Evolutionary conservation across 1,139 yeast genomes (phyloP).

Genomic region (Yamadazyma jaroonii): DNA sequence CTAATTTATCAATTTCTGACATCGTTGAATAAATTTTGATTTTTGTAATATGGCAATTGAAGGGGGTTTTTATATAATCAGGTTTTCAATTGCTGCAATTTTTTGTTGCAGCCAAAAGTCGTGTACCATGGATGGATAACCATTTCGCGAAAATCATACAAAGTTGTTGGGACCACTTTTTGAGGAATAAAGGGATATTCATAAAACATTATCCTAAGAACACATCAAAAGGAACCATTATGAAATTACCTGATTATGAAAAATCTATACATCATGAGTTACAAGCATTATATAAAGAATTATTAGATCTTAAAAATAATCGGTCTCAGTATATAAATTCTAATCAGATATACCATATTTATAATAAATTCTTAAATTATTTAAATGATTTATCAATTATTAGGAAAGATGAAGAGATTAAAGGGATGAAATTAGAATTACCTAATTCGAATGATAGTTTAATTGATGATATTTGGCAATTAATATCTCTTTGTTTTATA

Average conservation of each 20-base stretch:
- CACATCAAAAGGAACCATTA: too few species aligned
- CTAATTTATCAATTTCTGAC: slow-evolving; percentile 58
- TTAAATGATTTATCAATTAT: slow-evolving; percentile 51
- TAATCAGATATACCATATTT: slow-evolving; percentile 55
- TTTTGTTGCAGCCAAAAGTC: slow-evolving; percentile 2
- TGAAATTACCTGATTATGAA: slow-evolving; percentile 47
- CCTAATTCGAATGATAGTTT: slow-evolving; percentile 60
- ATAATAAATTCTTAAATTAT: slow-evolving; percentile 49
- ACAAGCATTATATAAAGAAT: slow-evolving; percentile 42
- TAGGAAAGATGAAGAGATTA: slow-evolving; percentile 47
- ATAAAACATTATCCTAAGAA: too few species aligned
- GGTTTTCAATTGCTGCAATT: slow-evolving; percentile 3
- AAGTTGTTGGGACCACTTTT: not conserved
- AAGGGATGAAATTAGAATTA: slow-evolving; percentile 36
- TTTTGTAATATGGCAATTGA: not conserved
- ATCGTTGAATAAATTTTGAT: not conserved
- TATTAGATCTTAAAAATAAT: slow-evolving; percentile 62
- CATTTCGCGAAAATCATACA: not conserved
- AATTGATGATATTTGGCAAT: slow-evolving; percentile 87
- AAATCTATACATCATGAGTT: slow-evolving; percentile 48
- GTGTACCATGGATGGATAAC: too few species aligned
- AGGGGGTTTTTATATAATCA: not conserved
- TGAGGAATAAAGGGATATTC: too few species aligned
- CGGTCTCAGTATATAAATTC: slow-evolving; percentile 62
- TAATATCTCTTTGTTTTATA: slow-evolving; percentile 78